A percentile compares a stretch with the other conserved stretches of the same genome.
phyloP scores from a whole-genome alignment of 306 rosid species.

The Lotus japonicus region DNA sequence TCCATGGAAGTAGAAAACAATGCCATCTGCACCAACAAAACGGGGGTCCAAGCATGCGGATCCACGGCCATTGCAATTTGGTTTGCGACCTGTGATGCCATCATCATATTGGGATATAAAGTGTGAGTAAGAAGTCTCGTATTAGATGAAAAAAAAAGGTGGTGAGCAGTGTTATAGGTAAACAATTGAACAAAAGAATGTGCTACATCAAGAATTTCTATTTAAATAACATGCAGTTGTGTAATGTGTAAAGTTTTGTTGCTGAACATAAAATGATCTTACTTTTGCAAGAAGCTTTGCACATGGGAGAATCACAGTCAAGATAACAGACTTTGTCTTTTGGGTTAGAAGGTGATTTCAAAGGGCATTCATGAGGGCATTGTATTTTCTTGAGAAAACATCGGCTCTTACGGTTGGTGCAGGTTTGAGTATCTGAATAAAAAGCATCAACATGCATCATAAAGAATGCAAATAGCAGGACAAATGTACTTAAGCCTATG shows the following conservation, averaged over 20 bases:
- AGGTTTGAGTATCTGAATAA: conserved; percentile 10
- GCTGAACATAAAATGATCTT: conserved; percentile 9
- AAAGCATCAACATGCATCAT: conserved; percentile 18
- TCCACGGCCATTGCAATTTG: conserved; percentile 65
- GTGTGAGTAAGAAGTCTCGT: too few species aligned
- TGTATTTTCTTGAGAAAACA: conserved; percentile 38
- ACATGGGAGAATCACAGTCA: conserved; percentile 57
- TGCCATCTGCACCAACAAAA: conserved; percentile 75
- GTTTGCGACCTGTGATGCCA: conserved; percentile 50
- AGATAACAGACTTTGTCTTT: conserved; percentile 56
- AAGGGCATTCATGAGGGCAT: conserved; percentile 58
- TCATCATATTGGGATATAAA: neutral
- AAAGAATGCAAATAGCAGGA: conserved; percentile 29
- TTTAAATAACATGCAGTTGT: neutral
- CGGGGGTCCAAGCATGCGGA: conserved; percentile 88
- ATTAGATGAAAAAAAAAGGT: too few species aligned
- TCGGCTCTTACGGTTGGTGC: conserved; percentile 29
- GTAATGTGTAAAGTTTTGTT: neutral
- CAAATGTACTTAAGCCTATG: neutral
- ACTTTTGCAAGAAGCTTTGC: conserved; percentile 72
- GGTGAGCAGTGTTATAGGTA: too few species aligned
- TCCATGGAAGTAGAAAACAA: conserved; percentile 86
- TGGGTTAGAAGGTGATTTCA: conserved; percentile 32
- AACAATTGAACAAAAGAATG: neutral
- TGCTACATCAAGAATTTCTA: neutral